Base-by-base conservation (phyloP, 768 basidiomycete genomes). In the Lyophyllum semitale region DNA sequence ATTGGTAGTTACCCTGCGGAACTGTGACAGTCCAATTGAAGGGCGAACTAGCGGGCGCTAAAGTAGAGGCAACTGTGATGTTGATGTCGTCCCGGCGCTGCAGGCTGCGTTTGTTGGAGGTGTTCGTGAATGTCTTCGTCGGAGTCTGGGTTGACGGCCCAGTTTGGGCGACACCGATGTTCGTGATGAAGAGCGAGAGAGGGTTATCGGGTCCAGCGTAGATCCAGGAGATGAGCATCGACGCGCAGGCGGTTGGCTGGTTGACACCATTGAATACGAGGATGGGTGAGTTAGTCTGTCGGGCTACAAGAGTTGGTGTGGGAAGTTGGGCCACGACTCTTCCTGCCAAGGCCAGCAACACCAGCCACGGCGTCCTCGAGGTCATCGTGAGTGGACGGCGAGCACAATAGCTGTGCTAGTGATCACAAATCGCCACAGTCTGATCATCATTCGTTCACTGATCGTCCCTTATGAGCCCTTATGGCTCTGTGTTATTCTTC, bases 1-100 rank as follows among this genome's bases (percentile, higher is more conserved):
- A 22, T 12, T 58, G 42, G 60, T 87, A 87, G 74, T 73, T 77
- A 3, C 85, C 85, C 49, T 73, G 66, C 0, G 78, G 64, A 22
- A 84, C 66, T 54, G 73, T 71, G 45, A 87, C 82, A 2, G 64
- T 4, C 84, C 86, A 85, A 3, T 61, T 67, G 66, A 68, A 83
- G 17, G 50, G 52, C 0, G 11, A 7, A 1, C 15, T 23, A 12
- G 46, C 25, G 4, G 80, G 70, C 50, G 70, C 60, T n/a, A 76
- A 42, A 8, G 63, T 62, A 0, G 56, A 53, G 13, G 56, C 69
- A 26, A 84, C 47, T 13, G 46, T 45, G 2, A 65, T 43, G 1
- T 63, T 54, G 13, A 74, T 48, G 25, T 37, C 26, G 17, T 54
- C 65, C 56, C 37, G 67, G 37, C 13, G 66, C 59, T 40, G 60